Evolutionary conservation across 1,284 basidiomycete species (phyloP).

Genomic region (Melampsora abietis-canadensis): DNA sequence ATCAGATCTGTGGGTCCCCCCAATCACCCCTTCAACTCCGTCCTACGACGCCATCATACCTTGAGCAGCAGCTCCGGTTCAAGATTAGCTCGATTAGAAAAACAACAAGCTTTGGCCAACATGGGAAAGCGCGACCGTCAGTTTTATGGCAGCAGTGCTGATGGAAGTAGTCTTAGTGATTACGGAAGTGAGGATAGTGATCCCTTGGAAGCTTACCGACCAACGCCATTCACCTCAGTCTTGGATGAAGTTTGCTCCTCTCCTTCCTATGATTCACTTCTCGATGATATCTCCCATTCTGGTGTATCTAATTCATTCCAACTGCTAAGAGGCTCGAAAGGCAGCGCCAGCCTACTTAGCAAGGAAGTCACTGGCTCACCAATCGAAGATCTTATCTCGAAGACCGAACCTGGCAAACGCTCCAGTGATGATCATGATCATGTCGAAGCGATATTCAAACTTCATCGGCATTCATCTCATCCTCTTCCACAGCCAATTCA

Average conservation of each 20-base stretch:
- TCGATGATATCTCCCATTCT: background rate
- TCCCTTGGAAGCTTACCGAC: slow-evolving; percentile 19
- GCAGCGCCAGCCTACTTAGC: background rate
- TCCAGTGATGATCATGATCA: background rate
- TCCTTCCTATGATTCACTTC: background rate
- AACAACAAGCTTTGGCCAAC: slow-evolving; percentile 18
- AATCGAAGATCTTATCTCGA: background rate
- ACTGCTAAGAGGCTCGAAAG: background rate
- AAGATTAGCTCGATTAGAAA: slow-evolving; percentile 20
- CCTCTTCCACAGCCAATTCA: background rate
- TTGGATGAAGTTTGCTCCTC: background rate
- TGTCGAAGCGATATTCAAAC: background rate
- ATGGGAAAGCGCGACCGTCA: slow-evolving; percentile 27
- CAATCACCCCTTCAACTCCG: slow-evolving; percentile 10
- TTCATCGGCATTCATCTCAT: background rate
- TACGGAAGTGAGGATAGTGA: slow-evolving; percentile 5
- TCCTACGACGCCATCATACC: slow-evolving; percentile 21
- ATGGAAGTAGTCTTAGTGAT: slow-evolving; percentile 14
- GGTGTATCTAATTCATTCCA: background rate
- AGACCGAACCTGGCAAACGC: background rate
- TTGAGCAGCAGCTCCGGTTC: slow-evolving; percentile 7
- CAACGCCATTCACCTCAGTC: slow-evolving; percentile 2
- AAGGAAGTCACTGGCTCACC: background rate
- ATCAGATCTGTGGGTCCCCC: too few relatives aligned
- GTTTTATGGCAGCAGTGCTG: slow-evolving; percentile 10